Evolutionary conservation across 2,329 filamentous ascomycete species (phyloP), one percentile per base, ranked within the genome.

Genomic region (Chaetomiaceae sp.): DNA sequence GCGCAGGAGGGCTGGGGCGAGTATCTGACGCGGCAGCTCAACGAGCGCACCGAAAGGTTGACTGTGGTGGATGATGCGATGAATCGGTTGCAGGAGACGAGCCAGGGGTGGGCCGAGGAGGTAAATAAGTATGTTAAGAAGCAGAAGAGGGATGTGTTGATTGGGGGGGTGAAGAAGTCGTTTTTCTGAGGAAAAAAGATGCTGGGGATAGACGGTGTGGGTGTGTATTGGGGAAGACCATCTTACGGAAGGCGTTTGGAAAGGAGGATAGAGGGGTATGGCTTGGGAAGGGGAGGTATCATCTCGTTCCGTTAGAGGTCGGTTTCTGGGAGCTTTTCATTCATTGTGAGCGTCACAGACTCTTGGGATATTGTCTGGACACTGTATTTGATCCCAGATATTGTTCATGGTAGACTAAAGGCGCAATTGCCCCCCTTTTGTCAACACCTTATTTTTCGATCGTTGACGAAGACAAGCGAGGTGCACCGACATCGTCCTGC

Each of bases 21-120:
- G 38, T 97, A 95, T 66, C 84, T 97, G 70, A 85, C 87, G 9
- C 79, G 91, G 32, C 89, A 95, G 68, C 71, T 99, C 41, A 90
- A 95, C 62, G 91, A 97, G 71, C 75, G 94, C 46, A 96, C 94
- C 0, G 90, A 97, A 72, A 90, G 86, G 65, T 74, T 99, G 53
- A 87, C 85, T 40, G 74, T 95, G 5, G 85, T 92, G 70, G 87
- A 86, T 2, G 92, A 97, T 64, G 85, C 77, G 43, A 90, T 97
- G 83, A 87, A 95, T 58, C 84, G 81, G 58, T 71, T 96, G 55
- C 86, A 92, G 64, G 80, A 90, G 63, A 86, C 86, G 61, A 95
- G 89, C 66, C 82, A 83, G 51, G 87, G 84, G 16, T 97, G 90
- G 84, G 86, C 90, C 13, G 83, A 90, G 29, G 91, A 95, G 66